Evolutionary conservation across 192 early-diverging fungal genomes (phyloP).

Genomic region (Dispira parvispora): DNA sequence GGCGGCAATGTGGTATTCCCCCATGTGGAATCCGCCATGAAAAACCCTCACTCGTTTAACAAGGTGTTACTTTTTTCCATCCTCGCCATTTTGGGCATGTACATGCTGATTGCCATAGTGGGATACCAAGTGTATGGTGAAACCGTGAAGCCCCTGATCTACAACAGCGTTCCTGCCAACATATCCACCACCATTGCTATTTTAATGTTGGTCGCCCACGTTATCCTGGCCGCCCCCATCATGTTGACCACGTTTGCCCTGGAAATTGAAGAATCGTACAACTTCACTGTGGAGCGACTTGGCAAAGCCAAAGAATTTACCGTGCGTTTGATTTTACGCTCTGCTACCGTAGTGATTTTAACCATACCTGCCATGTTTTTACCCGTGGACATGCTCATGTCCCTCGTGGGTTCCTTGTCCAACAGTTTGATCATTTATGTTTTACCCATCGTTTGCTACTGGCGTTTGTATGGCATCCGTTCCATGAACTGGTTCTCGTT

Average conservation of each 20-base stretch:
- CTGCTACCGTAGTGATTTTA: slow-evolving; percentile 45
- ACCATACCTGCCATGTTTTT: slow-evolving; percentile 51
- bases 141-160: slow-evolving; percentile 39
- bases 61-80: slow-evolving; percentile 37
- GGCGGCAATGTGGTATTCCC: slow-evolving; percentile 65
- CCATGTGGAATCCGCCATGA: slow-evolving; percentile 60
- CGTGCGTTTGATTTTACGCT: slow-evolving; percentile 32
- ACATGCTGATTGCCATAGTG: slow-evolving; percentile 42
- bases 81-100: slow-evolving; percentile 39
- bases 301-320: slow-evolving; percentile 30
- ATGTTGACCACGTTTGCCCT: slow-evolving; percentile 51
- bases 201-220: slow-evolving; percentile 57
- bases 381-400: slow-evolving; percentile 18
- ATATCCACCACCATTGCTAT: slow-evolving; percentile 39
- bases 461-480: slow-evolving; percentile 42
- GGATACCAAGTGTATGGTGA: slow-evolving; percentile 61
- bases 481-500: slow-evolving; percentile 21
- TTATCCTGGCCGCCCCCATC: slow-evolving; percentile 61
- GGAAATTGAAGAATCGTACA: slow-evolving; percentile 39
- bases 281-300: slow-evolving; percentile 23
- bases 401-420: slow-evolving; percentile 53
- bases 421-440: slow-evolving; percentile 53
- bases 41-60: slow-evolving; percentile 45
- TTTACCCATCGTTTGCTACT: slow-evolving; percentile 55
- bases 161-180: slow-evolving; percentile 42